Percentiles rank a stretch among this genome's conserved stretches.
Evolutionary conservation across 495 filamentous ascomycete genomes (phyloP).

Genomic region (Jackrogersella minutella): DNA sequence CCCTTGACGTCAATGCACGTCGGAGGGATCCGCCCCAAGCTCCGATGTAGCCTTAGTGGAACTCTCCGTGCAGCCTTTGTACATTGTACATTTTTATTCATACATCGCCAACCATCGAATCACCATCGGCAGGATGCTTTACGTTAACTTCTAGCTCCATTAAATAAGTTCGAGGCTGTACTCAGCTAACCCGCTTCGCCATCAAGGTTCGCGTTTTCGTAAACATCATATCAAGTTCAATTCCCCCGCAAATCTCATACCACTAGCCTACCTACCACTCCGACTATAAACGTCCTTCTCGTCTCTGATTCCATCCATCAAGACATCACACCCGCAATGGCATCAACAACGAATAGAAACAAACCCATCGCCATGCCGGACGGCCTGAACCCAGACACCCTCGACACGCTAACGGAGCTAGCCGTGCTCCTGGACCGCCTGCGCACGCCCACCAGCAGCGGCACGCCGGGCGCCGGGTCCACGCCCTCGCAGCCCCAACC

Average conservation of each 20-base stretch:
- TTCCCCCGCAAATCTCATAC: not conserved
- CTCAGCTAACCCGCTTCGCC: conserved; percentile 9
- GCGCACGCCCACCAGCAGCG: conserved; percentile 51
- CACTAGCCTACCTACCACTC: not conserved
- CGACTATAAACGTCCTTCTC: not conserved
- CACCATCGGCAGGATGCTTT: conserved; percentile 16
- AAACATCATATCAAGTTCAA: not conserved
- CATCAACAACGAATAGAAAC: conserved; percentile 40
- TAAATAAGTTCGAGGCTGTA: conserved; percentile 21
- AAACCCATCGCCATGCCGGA: conserved; percentile 50
- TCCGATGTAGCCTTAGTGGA: conserved; percentile 20
- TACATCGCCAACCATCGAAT: conserved; percentile 23
- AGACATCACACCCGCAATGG: conserved; percentile 30
- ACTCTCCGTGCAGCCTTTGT: conserved; percentile 2
- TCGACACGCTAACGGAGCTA: conserved; percentile 87
- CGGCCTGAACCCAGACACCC: conserved; percentile 66
- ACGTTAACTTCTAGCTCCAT: conserved; percentile 10
- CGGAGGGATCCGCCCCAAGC: conserved; percentile 12
- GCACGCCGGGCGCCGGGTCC: conserved; percentile 1
- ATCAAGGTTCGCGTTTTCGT: conserved; percentile 32
- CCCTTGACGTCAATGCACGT: conserved; percentile 32
- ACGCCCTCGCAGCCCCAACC: conserved; percentile 29
- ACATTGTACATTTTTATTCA: not conserved
- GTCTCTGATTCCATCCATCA: not conserved
- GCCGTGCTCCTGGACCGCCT: conserved; percentile 79